Evolutionary conservation across 2,329 filamentous ascomycete genomes (phyloP).

Genomic region (Pseudogymnoascus sp.): DNA sequence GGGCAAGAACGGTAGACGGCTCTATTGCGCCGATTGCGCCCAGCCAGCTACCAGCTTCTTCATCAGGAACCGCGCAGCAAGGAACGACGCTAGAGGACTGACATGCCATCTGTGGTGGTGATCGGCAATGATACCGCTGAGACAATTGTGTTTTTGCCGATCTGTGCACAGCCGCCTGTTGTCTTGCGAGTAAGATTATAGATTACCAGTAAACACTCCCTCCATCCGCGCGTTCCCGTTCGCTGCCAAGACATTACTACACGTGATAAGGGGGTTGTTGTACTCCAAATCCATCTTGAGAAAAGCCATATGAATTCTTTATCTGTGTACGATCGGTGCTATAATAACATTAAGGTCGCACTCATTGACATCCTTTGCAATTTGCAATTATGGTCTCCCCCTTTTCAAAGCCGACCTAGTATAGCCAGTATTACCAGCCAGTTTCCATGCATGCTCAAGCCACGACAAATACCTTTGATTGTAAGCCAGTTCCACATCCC

Average conservation of each 20-base stretch:
- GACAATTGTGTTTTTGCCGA: not conserved
- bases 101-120: not conserved
- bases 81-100: not conserved
- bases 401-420: not conserved
- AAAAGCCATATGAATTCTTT: not conserved
- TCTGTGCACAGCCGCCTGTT: not conserved
- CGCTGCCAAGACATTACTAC: not conserved
- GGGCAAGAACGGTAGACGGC: too few species aligned
- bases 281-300: not conserved
- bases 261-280: not conserved
- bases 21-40: too few species aligned
- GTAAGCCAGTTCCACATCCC: not conserved
- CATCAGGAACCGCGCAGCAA: not conserved
- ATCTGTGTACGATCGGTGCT: not conserved
- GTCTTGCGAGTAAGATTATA: not conserved
- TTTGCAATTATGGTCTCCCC: not conserved
- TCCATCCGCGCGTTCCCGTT: not conserved
- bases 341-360: not conserved
- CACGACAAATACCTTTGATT: not conserved
- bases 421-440: not conserved
- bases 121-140: not conserved
- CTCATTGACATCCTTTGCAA: not conserved
- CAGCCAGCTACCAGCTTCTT: not conserved
- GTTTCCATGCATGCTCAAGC: not conserved
- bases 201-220: not conserved